These are phyloP conservation scores for Phytophthora citricola DNA, from an alignment of 352 stramenopile genomes.

Conservation along the genomic window DNA sequence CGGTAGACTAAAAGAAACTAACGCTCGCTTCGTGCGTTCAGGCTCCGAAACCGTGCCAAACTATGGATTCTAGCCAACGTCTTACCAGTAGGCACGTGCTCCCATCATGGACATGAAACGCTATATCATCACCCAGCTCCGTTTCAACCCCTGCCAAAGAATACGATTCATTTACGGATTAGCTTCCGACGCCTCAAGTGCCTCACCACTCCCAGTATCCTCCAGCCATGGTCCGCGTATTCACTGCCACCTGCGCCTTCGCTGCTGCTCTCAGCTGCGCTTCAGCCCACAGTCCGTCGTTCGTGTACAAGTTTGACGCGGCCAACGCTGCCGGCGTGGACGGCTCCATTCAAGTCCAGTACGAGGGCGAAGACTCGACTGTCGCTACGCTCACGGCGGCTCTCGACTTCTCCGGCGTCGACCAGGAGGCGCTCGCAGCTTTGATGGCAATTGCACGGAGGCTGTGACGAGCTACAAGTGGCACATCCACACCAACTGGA, in stretches of 20 bases:
- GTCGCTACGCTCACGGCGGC: slow-evolving; percentile 38
- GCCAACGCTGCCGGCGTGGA: slow-evolving; percentile 37
- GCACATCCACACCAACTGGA: slow-evolving; percentile 67
- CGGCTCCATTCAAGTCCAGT: slow-evolving; percentile 48
- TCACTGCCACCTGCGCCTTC: slow-evolving; percentile 4
- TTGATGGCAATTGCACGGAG: slow-evolving; percentile 50
- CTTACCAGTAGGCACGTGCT: not conserved
- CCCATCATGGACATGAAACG: not conserved
- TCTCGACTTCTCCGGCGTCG: slow-evolving; percentile 50
- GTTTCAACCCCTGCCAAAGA: not conserved
- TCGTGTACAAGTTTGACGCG: slow-evolving; percentile 53
- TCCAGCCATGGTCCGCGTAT: slow-evolving; percentile 10
- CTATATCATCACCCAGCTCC: slow-evolving; percentile 3
- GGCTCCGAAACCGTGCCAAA: too few species aligned
- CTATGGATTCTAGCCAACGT: too few species aligned
- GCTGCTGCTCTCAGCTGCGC: not conserved
- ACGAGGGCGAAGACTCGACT: slow-evolving; percentile 34
- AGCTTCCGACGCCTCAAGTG: slow-evolving; percentile 16
- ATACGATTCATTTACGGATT: slow-evolving; percentile 22
- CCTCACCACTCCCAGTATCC: not conserved
- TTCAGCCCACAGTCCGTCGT: slow-evolving; percentile 20
- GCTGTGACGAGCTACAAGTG: slow-evolving; percentile 55
- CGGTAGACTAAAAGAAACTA: slow-evolving; percentile 2
- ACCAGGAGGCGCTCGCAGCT: slow-evolving; percentile 29
- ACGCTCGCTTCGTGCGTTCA: not conserved